These are phyloP conservation scores for Linnemannia hyalina DNA, from an alignment of 192 early-diverging fungal species.

Conservation along the genomic window DNA sequence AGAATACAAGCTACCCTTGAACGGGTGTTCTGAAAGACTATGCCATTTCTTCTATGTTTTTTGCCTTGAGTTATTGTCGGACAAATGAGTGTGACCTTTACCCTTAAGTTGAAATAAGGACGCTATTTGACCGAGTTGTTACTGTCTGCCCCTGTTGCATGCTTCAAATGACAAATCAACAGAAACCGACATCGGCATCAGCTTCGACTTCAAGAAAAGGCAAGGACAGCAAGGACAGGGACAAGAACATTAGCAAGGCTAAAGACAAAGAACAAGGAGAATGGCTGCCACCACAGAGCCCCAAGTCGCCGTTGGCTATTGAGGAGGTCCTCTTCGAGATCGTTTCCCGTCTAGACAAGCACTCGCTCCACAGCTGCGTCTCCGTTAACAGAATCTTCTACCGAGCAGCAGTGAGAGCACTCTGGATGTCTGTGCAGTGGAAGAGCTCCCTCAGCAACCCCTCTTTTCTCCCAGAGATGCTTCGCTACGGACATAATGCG, in stretches of 20 bases:
- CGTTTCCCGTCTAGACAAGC: constrained; percentile 38
- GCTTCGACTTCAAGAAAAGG: not conserved
- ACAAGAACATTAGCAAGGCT: not conserved
- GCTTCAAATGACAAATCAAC: constrained; percentile 2
- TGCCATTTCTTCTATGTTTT: too few relatives aligned
- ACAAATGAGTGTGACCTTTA: not conserved
- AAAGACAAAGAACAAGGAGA: not conserved
- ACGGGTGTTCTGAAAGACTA: too few relatives aligned
- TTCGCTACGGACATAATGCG: constrained; percentile 45
- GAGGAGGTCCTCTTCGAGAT: constrained; percentile 51
- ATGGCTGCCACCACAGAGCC: not conserved
- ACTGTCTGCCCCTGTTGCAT: not conserved
- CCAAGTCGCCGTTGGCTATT: constrained; percentile 38
- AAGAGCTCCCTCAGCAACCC: constrained; percentile 17
- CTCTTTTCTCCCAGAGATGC: constrained; percentile 41
- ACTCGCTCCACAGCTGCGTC: constrained; percentile 32
- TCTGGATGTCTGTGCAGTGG: constrained; percentile 45
- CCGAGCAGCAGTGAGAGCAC: constrained; percentile 24
- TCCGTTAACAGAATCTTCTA: constrained; percentile 40
- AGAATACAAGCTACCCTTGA: not conserved
- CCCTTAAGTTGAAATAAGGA: not conserved
- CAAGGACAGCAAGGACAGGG: not conserved
- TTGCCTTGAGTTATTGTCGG: too few relatives aligned
- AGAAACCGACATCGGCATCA: not conserved
- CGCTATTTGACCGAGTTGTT: not conserved